Evolutionary conservation across 108 stramenopile genomes (phyloP), one percentile per base, ranked within the genome.

Genomic region (Cyclotella choctawhatcheeana): DNA sequence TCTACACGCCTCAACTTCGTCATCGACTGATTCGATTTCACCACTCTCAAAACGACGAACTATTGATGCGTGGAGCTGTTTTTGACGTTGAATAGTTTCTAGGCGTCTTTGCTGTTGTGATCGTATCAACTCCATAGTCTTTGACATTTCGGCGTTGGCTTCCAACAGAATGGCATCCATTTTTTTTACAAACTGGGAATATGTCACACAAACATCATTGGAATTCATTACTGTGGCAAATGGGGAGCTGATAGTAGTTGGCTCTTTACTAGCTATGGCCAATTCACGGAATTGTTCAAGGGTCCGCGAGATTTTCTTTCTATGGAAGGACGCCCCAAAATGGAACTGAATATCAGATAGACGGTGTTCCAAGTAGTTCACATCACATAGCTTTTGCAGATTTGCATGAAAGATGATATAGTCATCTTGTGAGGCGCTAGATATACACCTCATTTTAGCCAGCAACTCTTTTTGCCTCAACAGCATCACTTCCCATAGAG

Each of bases 401-500:
- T 30, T 27, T 7, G 16, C 5, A 17, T 27, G 5, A 27, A 55
- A 55, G 5, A 5, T 55, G 16, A 27, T 29, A 27, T 29, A 55
- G 25, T 55, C 54, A 24, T 16, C 17, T 4, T 5, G 25, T 27
- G 29, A 14, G 25, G 21, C 14, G 54, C 4, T 16, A 16, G 21
- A 5, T 29, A n/a, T 6, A 5, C 27, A 10, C 17, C 16, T 55
- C 27, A 55, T 5, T 55, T 55, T 55, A 6, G 6, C 21, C 29
- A 29, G 54, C 3, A 26, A 27, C 17, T 27, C 25, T n/a, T 29
- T 27, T n/a, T 55, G 54, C 5, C 4, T 55, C 4, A 10, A 16
- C 5, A 55, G 26, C 54, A 55, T 55, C 29, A 12, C 27, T 55
- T 55, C 54, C 54, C 54, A 55, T 16, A 55, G n/a, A 17, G 47